phyloP scores from a whole-genome alignment of 2,329 filamentous ascomycete species.

The Nemania abortiva region DNA sequence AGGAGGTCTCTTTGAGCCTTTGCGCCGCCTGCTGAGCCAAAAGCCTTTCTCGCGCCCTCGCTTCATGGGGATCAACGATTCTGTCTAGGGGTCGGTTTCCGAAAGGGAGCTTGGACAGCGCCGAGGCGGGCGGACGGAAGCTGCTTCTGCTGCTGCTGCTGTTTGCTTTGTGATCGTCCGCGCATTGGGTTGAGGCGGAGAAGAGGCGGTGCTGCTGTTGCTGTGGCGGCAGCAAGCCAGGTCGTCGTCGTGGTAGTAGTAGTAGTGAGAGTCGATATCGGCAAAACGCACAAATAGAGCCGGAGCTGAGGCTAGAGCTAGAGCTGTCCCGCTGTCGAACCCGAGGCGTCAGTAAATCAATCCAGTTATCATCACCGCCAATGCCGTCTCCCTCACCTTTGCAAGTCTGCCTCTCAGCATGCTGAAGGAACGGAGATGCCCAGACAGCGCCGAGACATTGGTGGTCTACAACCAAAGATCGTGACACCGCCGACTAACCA shows the following conservation, averaged over 20 bases:
- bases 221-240: not conserved
- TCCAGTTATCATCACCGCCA: too few species aligned
- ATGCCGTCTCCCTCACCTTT: constrained; percentile 42
- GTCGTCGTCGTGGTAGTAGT: too few species aligned
- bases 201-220: constrained; percentile 1
- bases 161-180: not conserved
- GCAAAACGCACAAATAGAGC: constrained; percentile 41
- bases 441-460: constrained; percentile 41
- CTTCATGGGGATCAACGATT: constrained; percentile 40
- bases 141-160: too few species aligned
- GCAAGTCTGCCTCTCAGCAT: constrained; percentile 51
- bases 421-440: constrained; percentile 37
- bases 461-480: too few species aligned
- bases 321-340: constrained; percentile 46
- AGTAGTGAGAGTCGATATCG: constrained; percentile 29
- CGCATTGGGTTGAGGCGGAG: constrained; percentile 11
- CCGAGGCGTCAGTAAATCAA: constrained; percentile 29
- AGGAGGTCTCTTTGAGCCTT: too few species aligned
- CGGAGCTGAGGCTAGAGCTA: not conserved
- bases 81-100: not conserved
- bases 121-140: too few species aligned
- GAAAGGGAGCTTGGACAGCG: not conserved
- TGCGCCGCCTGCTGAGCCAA: constrained; percentile 39
- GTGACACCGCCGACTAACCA: not conserved
- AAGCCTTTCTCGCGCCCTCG: constrained; percentile 43